Conservation (phyloP, 192 early-diverging fungal species). For the Coemansia sp. region DNA sequence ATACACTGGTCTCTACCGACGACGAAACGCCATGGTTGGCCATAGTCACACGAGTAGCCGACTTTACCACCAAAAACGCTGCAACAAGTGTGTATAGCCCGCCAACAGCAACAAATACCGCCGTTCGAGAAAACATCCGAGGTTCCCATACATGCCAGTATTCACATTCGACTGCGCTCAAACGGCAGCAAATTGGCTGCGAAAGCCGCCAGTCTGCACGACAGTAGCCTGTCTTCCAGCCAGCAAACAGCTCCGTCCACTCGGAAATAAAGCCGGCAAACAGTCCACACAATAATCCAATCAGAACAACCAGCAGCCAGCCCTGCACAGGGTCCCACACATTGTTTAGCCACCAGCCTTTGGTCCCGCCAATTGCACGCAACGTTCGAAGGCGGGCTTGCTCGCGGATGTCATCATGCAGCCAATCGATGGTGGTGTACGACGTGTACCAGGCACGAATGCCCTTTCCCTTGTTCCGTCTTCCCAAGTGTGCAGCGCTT, state of each 20-base stretch:
- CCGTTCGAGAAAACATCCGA: slow-evolving; percentile 20
- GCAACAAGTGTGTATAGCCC: slow-evolving; percentile 60
- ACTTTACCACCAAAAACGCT: slow-evolving; percentile 61
- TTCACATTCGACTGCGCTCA: slow-evolving; percentile 58
- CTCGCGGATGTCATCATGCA: slow-evolving; percentile 86
- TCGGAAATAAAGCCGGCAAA: slow-evolving; percentile 49
- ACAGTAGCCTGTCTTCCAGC: slow-evolving; percentile 83
- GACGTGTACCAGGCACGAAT: slow-evolving; percentile 46
- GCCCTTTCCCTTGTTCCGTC: slow-evolving; percentile 39
- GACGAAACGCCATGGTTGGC: slow-evolving; percentile 40
- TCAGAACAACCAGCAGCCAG: slow-evolving; percentile 79
- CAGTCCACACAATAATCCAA: slow-evolving; percentile 56
- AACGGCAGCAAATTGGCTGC: slow-evolving; percentile 77
- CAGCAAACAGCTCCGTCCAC: slow-evolving; percentile 76
- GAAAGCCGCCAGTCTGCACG: slow-evolving; percentile 71
- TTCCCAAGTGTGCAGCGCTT: slow-evolving; percentile 16
- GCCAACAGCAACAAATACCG: slow-evolving; percentile 49
- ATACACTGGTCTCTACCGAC: slow-evolving; percentile 47
- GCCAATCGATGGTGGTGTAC: slow-evolving; percentile 71
- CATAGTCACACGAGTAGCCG: slow-evolving; percentile 47
- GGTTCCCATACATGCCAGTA: slow-evolving; percentile 60
- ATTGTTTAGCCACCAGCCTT: slow-evolving; percentile 59
- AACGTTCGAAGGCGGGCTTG: slow-evolving; percentile 63
- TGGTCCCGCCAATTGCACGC: slow-evolving; percentile 55
- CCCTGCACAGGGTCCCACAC: slow-evolving; percentile 76